A percentile compares a stretch with the other conserved stretches of the same genome.
These are phyloP conservation scores for Leptographium lundbergii DNA, from an alignment of 2,329 filamentous ascomycete genomes.

Conservation along the genomic window DNA sequence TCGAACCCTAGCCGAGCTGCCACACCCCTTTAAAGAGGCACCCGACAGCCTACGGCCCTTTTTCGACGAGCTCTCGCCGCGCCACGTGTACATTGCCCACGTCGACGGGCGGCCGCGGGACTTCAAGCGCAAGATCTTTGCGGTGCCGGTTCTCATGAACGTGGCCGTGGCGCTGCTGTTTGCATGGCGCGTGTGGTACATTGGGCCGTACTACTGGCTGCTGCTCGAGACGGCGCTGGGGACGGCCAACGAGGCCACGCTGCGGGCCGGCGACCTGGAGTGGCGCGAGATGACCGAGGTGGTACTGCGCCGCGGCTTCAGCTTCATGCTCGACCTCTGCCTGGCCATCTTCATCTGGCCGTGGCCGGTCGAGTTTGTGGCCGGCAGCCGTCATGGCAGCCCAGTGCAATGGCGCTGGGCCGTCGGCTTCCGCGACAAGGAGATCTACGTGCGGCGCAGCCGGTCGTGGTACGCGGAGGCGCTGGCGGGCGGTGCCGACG, in stretches of 20 bases:
- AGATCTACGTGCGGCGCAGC: constrained; percentile 71
- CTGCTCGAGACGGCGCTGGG: constrained; percentile 54
- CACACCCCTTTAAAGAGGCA: constrained; percentile 55
- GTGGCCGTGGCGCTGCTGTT: constrained; percentile 51
- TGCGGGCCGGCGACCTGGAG: constrained; percentile 43
- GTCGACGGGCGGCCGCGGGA: constrained; percentile 57
- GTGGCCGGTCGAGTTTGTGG: constrained; percentile 62
- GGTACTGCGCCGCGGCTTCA: constrained; percentile 45
- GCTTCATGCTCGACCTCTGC: constrained; percentile 62
- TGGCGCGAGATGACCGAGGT: constrained; percentile 44
- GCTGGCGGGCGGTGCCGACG: not conserved
- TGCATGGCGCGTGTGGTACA: constrained; percentile 53
- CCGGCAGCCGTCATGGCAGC: constrained; percentile 42
- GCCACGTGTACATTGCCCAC: constrained; percentile 74
- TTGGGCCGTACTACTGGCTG: constrained; percentile 59
- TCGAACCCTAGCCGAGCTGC: constrained; percentile 20
- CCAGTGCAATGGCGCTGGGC: constrained; percentile 62
- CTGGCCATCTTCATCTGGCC: constrained; percentile 56
- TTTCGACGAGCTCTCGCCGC: constrained; percentile 49
- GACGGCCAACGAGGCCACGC: constrained; percentile 51
- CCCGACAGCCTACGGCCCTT: constrained; percentile 53
- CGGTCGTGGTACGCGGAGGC: constrained; percentile 48
- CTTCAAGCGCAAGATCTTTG: constrained; percentile 74
- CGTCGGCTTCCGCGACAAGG: constrained; percentile 64
- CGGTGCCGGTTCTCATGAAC: constrained; percentile 69